phyloP scores from a whole-genome alignment of 2,329 filamentous ascomycete genomes.

The Rutstroemia sp. region DNA sequence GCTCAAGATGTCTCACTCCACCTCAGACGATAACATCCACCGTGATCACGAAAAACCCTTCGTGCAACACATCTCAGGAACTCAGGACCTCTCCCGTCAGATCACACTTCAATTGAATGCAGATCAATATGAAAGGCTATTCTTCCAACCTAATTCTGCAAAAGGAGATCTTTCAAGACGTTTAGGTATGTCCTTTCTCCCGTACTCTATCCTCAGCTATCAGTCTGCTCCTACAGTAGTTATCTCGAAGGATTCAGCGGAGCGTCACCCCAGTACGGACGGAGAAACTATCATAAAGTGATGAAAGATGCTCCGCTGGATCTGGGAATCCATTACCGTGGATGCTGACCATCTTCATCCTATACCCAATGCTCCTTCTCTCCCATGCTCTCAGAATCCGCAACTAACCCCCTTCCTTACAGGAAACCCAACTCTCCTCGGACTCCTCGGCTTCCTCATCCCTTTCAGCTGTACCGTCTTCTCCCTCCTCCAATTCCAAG shows the following conservation, averaged over 20 bases:
- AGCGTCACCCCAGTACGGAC: no score
- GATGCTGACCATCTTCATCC: no score
- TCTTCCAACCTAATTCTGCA: constrained; percentile 13
- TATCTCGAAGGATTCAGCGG: no score
- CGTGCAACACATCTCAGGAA: neutral
- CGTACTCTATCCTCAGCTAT: no score
- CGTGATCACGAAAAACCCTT: neutral
- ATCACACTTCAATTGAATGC: constrained; percentile 9
- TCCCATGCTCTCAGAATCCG: neutral
- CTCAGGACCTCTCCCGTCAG: neutral
- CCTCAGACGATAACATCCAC: neutral
- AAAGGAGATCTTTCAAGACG: constrained; percentile 15
- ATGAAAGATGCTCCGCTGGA: no score
- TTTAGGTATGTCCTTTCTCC: constrained; percentile 8
- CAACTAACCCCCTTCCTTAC: no score
- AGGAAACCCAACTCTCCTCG: constrained; percentile 4
- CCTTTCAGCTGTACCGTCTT: constrained; percentile 10
- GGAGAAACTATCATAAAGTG: no score
- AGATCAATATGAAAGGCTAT: constrained; percentile 15
- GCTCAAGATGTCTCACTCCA: neutral
- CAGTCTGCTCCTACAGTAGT: no score
- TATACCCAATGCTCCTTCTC: neutral
- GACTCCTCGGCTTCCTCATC: constrained; percentile 11
- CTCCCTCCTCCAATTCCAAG: constrained; percentile 12
- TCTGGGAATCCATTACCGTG: no score